Conservation (phyloP, 2,329 filamentous ascomycete genomes). For the Daldinia eschscholtzii region DNA sequence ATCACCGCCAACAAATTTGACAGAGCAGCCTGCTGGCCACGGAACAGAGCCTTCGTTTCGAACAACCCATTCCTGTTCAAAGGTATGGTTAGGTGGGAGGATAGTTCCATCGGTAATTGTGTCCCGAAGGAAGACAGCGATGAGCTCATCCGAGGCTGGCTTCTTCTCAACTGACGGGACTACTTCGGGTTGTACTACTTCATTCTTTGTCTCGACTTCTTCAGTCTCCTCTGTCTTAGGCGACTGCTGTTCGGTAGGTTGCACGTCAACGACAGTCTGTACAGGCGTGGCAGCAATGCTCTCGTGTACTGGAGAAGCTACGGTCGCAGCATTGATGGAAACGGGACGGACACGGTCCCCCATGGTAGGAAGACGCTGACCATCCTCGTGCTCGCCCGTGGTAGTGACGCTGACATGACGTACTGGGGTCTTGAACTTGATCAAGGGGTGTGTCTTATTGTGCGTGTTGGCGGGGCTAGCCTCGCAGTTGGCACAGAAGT, state of each 20-base stretch:
- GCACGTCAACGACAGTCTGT: constrained; percentile 79
- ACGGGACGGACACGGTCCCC: constrained; percentile 70
- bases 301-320: constrained; percentile 63
- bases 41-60: constrained; percentile 82
- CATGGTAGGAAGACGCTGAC: constrained; percentile 74
- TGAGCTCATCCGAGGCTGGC: constrained; percentile 52
- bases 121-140: constrained; percentile 80
- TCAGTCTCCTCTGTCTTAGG: constrained; percentile 50
- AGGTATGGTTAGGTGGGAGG: constrained; percentile 77
- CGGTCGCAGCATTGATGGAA: constrained; percentile 65
- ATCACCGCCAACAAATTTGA: constrained; percentile 93
- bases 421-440: constrained; percentile 96
- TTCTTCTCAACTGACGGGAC: constrained; percentile 44
- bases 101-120: constrained; percentile 82
- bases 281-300: constrained; percentile 64
- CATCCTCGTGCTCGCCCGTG: constrained; percentile 79
- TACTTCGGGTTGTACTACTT: constrained; percentile 33
- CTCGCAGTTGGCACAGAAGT: constrained; percentile 96
- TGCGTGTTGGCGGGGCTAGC: constrained; percentile 85
- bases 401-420: constrained; percentile 90
- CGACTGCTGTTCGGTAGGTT: constrained; percentile 66
- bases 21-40: constrained; percentile 91
- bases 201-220: constrained; percentile 46
- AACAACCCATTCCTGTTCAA: constrained; percentile 92
- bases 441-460: constrained; percentile 95